A percentile compares a stretch with the other conserved stretches of the same genome.
Evolutionary conservation across 805 yeast species (phyloP).

Genomic region (Schwanniomyces sp.): DNA sequence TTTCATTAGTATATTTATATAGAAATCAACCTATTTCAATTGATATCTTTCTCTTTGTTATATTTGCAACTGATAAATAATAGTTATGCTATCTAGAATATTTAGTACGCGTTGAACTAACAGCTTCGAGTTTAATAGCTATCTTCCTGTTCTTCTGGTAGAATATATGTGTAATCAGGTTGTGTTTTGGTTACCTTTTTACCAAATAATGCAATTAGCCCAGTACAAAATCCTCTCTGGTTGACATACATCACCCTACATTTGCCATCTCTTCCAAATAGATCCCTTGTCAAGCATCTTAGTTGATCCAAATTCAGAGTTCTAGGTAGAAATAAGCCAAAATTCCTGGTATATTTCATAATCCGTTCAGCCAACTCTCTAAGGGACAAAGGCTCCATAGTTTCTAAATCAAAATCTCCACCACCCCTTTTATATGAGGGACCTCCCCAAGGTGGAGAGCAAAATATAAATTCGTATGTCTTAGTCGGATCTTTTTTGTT

Average conservation of each 20-base stretch:
- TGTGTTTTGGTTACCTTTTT: not conserved
- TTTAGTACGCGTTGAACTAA: not conserved
- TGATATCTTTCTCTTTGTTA: not conserved
- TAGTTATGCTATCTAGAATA: too few relatives aligned
- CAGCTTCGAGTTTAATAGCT: not conserved
- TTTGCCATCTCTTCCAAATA: slow-evolving; percentile 44
- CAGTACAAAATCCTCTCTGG: slow-evolving; percentile 47
- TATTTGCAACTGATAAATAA: not conserved
- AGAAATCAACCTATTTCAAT: not conserved
- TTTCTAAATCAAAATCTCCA: slow-evolving; percentile 44
- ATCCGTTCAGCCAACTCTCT: slow-evolving; percentile 45
- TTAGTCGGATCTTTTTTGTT: slow-evolving; percentile 10
- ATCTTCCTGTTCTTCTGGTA: not conserved
- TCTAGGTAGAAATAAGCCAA: slow-evolving; percentile 64
- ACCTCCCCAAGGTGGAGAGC: slow-evolving; percentile 94
- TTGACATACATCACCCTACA: slow-evolving; percentile 48
- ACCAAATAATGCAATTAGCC: slow-evolving; percentile 64
- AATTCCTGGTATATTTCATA: slow-evolving; percentile 41
- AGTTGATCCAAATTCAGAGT: slow-evolving; percentile 57
- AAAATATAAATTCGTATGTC: slow-evolving; percentile 56
- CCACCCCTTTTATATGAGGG: slow-evolving; percentile 50
- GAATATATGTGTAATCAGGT: not conserved
- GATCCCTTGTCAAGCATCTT: slow-evolving; percentile 41
- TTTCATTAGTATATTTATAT: not conserved
- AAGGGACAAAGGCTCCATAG: slow-evolving; percentile 48